A percentile compares a stretch with the other conserved stretches of the same genome.
Evolutionary conservation across 2,329 filamentous ascomycete genomes (phyloP).

Genomic region (Bertia moriformis): DNA sequence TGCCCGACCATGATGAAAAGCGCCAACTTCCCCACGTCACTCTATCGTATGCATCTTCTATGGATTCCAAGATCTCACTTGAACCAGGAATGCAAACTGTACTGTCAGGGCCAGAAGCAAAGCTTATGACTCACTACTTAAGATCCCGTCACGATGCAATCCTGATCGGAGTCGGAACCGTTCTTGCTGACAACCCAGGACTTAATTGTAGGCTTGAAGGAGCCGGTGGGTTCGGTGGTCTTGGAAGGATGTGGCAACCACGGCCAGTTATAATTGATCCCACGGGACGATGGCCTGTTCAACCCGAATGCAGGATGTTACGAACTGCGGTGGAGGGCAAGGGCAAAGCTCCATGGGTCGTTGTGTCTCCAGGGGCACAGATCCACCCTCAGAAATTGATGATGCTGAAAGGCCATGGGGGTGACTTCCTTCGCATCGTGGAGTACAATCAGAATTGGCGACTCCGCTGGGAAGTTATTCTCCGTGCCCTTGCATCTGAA

Average conservation of each 20-base stretch:
- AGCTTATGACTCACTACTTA: conserved; percentile 50
- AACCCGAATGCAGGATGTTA: conserved; percentile 29
- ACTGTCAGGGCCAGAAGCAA: conserved; percentile 42
- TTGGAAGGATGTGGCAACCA: conserved; percentile 36
- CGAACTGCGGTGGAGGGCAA: conserved; percentile 32
- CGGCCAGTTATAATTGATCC: conserved; percentile 45
- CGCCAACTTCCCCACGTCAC: conserved; percentile 33
- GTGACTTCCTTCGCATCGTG: conserved; percentile 27
- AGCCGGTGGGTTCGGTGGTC: conserved; percentile 38
- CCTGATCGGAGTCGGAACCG: conserved; percentile 43
- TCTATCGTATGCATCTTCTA: conserved; percentile 48
- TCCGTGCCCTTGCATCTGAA: conserved; percentile 27
- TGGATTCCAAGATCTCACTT: conserved; percentile 43
- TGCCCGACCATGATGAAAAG: conserved; percentile 17
- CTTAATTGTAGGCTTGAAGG: conserved; percentile 43
- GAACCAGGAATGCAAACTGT: conserved; percentile 40
- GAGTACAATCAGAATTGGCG: conserved; percentile 25
- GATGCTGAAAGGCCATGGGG: conserved; percentile 27
- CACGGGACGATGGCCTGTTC: conserved; percentile 32
- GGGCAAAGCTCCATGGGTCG: conserved; percentile 40
- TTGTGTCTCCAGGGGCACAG: conserved; percentile 24
- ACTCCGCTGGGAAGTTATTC: conserved; percentile 31
- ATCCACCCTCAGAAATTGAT: conserved; percentile 21
- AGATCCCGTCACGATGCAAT: conserved; percentile 45
- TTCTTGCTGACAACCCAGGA: conserved; percentile 40